Evolutionary conservation across 108 stramenopile genomes (phyloP).

Genomic region (Cyclotella atomus): DNA sequence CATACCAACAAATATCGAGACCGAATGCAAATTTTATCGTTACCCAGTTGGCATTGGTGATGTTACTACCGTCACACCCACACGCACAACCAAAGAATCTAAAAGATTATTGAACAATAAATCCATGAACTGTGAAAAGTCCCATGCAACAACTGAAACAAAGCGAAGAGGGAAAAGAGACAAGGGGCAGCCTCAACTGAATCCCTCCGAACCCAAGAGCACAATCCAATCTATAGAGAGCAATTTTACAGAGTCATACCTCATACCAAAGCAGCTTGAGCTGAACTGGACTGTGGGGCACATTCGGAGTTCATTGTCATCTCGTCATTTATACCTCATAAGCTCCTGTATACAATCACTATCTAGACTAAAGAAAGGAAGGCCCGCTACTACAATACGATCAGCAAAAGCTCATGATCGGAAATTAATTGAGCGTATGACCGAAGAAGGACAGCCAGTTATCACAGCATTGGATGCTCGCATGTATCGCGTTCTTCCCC

Average conservation of each 20-base stretch:
- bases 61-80: not conserved
- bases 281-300: slow-evolving; percentile 55
- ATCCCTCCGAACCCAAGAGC: not conserved
- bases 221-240: not conserved
- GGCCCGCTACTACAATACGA: slow-evolving; percentile 61
- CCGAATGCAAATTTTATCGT: slow-evolving; percentile 30
- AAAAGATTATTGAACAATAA: too few relatives aligned
- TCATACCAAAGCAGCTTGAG: slow-evolving; percentile 34
- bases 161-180: slow-evolving; percentile 71
- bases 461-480: slow-evolving; percentile 36
- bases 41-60: slow-evolving; percentile 2
- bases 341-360: slow-evolving; percentile 54
- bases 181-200: slow-evolving; percentile 37
- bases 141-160: slow-evolving; percentile 27
- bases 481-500: slow-evolving; percentile 22
- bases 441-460: slow-evolving; percentile 24
- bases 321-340: slow-evolving; percentile 65
- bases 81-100: not conserved
- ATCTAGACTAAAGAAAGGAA: slow-evolving; percentile 62
- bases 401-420: slow-evolving; percentile 26
- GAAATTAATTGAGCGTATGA: slow-evolving; percentile 17
- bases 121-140: not conserved
- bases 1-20: slow-evolving; percentile 25
- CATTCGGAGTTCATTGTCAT: slow-evolving; percentile 55
- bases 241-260: not conserved